phyloP scores from a whole-genome alignment of 2,329 filamentous ascomycete species.

The Penicillium thymicola region DNA sequence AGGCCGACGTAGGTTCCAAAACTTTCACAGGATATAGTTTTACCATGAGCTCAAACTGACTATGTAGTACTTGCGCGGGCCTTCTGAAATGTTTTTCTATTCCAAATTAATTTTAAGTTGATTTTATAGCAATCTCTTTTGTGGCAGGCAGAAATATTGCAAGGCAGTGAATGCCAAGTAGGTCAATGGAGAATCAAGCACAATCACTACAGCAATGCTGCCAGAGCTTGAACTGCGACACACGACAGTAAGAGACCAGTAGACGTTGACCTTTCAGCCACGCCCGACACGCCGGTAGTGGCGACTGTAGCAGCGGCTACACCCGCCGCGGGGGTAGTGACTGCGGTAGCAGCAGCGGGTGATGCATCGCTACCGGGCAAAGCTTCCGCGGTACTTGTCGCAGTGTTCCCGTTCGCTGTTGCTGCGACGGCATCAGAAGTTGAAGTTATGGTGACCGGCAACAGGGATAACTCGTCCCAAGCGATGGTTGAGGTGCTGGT shows the following conservation, averaged over 20 bases:
- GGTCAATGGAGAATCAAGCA: no score
- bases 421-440: conserved; percentile 7
- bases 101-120: not conserved
- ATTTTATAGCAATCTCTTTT: not conserved
- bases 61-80: accelerated
- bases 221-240: not conserved
- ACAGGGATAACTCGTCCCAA: conserved; percentile 5
- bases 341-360: not conserved
- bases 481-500: conserved; percentile 10
- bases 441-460: conserved; percentile 25
- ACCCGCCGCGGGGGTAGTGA: not conserved
- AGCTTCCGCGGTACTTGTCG: not conserved
- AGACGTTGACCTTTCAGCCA: not conserved
- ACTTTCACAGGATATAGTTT: no score
- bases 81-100: not conserved
- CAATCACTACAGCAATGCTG: not conserved
- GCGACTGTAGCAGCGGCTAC: not conserved
- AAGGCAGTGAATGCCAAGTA: not conserved
- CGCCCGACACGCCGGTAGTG: not conserved
- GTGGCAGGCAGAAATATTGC: not conserved
- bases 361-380: not conserved
- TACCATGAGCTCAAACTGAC: no score
- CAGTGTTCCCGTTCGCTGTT: not conserved
- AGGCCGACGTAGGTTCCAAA: not conserved
- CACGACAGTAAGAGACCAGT: not conserved